Evolutionary conservation across 1,284 basidiomycete species (phyloP).

Genomic region (Papiliotrema nemorosa): DNA sequence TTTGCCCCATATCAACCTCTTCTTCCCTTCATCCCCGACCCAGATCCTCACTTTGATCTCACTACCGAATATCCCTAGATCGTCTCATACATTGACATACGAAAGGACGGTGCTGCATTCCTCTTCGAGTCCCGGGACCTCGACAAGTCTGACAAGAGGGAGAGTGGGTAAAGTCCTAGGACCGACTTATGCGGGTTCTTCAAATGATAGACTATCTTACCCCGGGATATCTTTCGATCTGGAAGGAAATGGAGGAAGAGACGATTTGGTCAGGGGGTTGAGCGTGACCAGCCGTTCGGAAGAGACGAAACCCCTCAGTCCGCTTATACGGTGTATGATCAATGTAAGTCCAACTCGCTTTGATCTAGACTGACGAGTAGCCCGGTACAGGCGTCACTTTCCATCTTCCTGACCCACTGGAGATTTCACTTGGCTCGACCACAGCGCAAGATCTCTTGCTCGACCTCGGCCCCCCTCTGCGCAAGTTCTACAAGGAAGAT

Average conservation of each 20-base stretch:
- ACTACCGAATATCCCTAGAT: slow-evolving; percentile 51
- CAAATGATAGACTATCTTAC: slow-evolving; percentile 45
- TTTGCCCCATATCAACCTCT: slow-evolving; percentile 41
- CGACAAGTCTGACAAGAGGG: slow-evolving; percentile 63
- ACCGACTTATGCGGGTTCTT: slow-evolving; percentile 64
- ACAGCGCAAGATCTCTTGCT: slow-evolving; percentile 74
- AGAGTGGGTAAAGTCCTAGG: slow-evolving; percentile 72
- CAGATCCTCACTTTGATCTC: slow-evolving; percentile 74
- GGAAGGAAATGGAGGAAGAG: slow-evolving; percentile 53
- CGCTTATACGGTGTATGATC: slow-evolving; percentile 16
- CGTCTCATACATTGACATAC: slow-evolving; percentile 61
- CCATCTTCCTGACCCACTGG: slow-evolving; percentile 53
- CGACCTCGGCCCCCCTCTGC: slow-evolving; percentile 73
- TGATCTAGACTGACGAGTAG: slow-evolving; percentile 46
- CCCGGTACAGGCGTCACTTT: slow-evolving; percentile 68
- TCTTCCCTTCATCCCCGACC: slow-evolving; percentile 51
- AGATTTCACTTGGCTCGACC: slow-evolving; percentile 69
- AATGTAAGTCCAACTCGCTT: slow-evolving; percentile 14
- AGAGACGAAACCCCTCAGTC: slow-evolving; percentile 4
- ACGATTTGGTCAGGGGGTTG: slow-evolving; percentile 29
- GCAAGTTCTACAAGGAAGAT: slow-evolving; percentile 79
- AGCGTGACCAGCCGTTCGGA: slow-evolving; percentile 37
- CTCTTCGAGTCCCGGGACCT: slow-evolving; percentile 54
- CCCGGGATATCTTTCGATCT: slow-evolving; percentile 80
- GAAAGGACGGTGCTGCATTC: slow-evolving; percentile 61